Evolutionary conservation across 441 rosid species (phyloP).

Genomic region (Adansonia grandidieri): DNA sequence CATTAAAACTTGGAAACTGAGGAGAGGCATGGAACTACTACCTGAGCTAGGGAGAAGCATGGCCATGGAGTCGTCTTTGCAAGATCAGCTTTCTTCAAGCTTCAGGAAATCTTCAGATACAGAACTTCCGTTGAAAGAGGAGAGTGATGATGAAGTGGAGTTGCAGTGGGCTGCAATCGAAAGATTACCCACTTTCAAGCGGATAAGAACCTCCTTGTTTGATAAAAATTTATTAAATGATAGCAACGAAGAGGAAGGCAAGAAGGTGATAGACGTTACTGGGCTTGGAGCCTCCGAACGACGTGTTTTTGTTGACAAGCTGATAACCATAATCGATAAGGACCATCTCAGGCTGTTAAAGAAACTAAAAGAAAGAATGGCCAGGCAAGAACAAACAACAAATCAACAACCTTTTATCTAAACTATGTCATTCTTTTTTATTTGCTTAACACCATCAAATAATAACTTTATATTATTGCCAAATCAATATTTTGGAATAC

Average conservation of each 20-base stretch:
- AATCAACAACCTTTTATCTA: background rate
- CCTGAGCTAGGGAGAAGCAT: conserved; percentile 33
- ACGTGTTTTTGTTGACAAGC: conserved; percentile 37
- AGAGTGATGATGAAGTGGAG: conserved; percentile 23
- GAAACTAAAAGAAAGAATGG: conserved; percentile 39
- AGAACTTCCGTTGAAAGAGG: background rate
- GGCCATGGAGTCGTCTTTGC: background rate
- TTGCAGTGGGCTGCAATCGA: conserved; percentile 46
- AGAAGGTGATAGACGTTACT: conserved; percentile 35
- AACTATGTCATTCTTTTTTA: background rate
- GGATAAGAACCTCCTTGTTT: conserved; percentile 32
- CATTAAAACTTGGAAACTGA: too few species aligned
- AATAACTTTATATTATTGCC: background rate
- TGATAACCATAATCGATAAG: conserved; percentile 38
- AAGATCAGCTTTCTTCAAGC: background rate
- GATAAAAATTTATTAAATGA: conserved; percentile 6
- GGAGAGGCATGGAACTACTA: too few species aligned
- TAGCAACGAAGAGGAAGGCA: conserved; percentile 1
- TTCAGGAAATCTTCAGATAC: background rate
- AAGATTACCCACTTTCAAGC: conserved; percentile 37
- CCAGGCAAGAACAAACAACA: conserved; percentile 31
- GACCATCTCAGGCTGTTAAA: conserved; percentile 44
- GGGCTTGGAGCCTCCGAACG: conserved; percentile 37
- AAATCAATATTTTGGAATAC: background rate
- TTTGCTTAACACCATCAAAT: background rate